These are phyloP conservation scores for Candida insectorum DNA, from an alignment of 805 yeast genomes.

Conservation along the genomic window DNA sequence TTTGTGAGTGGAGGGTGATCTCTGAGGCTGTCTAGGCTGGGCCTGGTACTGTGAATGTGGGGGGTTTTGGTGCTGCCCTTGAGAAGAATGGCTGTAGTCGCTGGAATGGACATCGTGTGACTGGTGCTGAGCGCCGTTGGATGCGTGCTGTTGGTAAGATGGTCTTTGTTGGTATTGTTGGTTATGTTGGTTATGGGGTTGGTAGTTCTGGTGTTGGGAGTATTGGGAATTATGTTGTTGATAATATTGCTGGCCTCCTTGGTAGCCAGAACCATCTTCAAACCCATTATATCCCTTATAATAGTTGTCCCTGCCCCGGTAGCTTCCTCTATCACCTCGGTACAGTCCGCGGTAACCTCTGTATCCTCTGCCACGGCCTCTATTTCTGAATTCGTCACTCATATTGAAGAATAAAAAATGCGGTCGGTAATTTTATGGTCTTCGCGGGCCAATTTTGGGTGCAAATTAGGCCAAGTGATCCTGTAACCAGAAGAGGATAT, in stretches of 20 bases:
- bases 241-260: background rate
- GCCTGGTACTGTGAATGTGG: background rate
- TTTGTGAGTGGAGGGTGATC: background rate
- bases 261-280: background rate
- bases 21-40: background rate
- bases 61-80: background rate
- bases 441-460: too few relatives aligned
- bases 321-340: conserved; percentile 6
- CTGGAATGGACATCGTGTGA: background rate
- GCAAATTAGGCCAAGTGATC: too few relatives aligned
- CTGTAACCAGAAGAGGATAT: too few relatives aligned
- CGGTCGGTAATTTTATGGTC: too few relatives aligned
- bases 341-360: conserved; percentile 3
- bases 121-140: background rate
- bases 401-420: too few relatives aligned
- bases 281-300: conserved; percentile 1
- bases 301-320: conserved; percentile 8
- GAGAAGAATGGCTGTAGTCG: background rate
- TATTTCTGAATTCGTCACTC: too few relatives aligned
- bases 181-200: background rate
- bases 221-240: background rate
- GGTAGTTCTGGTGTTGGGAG: background rate
- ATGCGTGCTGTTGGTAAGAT: background rate
- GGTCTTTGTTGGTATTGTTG: background rate
- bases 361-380: conserved; percentile 8